Conservation (phyloP, 225 moss, liverwort and hornwort species). For the Neckera pumila region DNA sequence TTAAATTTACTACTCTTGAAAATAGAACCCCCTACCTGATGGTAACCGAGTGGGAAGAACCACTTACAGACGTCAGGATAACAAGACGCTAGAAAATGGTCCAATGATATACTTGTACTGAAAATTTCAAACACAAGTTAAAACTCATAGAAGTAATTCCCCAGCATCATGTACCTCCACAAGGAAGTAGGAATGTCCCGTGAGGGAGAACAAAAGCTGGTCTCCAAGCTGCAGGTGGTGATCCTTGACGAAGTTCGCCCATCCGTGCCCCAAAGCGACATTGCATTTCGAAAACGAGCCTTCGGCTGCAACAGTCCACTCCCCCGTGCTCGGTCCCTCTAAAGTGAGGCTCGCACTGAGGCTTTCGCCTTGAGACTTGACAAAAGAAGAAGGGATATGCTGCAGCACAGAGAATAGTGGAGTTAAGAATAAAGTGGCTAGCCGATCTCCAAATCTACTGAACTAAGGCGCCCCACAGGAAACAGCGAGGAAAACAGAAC, state of each 20-base stretch:
- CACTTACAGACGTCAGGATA: not conserved
- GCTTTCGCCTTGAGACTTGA: constrained; percentile 15
- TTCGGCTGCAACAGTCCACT: constrained; percentile 21
- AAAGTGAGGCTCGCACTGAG: constrained; percentile 16
- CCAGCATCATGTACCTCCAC: constrained; percentile 19
- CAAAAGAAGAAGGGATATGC: constrained; percentile 37
- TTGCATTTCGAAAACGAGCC: constrained; percentile 5
- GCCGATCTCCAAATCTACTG: not conserved
- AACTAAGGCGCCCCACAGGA: not conserved
- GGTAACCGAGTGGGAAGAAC: not conserved
- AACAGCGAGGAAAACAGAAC: not conserved
- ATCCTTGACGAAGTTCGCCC: constrained; percentile 34
- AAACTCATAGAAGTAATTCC: not conserved
- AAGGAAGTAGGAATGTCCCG: constrained; percentile 7
- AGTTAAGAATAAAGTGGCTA: not conserved
- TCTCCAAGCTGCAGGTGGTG: constrained; percentile 39
- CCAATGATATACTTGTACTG: not conserved
- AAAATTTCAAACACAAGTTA: not conserved
- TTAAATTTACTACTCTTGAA: too few species aligned
- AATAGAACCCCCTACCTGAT: not conserved
- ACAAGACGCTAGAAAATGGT: not conserved
- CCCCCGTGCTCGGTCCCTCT: constrained; percentile 26
- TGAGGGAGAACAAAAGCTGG: constrained; percentile 28
- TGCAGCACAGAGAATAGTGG: not conserved
- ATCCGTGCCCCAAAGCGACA: constrained; percentile 15